Evolutionary conservation across 1,139 yeast species (phyloP).

Genomic region (Suhomyces maxii): DNA sequence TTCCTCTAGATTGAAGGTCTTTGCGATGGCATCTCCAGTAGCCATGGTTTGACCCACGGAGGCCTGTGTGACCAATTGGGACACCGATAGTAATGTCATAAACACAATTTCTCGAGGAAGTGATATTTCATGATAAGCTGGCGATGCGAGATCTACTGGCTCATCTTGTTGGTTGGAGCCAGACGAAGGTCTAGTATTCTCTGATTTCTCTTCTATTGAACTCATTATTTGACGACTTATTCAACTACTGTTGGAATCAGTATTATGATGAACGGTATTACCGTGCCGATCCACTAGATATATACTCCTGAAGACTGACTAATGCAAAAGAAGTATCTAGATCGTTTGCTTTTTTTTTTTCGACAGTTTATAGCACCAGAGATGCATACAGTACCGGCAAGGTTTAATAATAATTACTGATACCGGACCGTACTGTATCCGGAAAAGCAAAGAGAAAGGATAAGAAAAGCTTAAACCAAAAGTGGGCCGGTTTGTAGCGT

Average conservation of each 20-base stretch:
- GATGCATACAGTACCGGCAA: too few species aligned
- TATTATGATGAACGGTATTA: too few species aligned
- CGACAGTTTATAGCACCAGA: too few species aligned
- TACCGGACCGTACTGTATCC: too few species aligned
- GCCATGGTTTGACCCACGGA: conserved; percentile 48
- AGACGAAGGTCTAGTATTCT: not conserved
- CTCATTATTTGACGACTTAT: not conserved
- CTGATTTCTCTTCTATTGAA: not conserved
- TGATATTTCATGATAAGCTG: conserved; percentile 18
- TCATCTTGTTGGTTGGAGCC: not conserved
- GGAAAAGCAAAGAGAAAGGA: too few species aligned
- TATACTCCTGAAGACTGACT: too few species aligned
- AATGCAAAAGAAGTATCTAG: too few species aligned
- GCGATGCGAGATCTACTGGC: not conserved
- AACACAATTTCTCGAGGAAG: conserved; percentile 21
- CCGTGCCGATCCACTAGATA: too few species aligned
- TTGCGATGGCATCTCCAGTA: conserved; percentile 36
- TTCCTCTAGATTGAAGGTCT: conserved; percentile 33
- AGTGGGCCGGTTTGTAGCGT: too few species aligned
- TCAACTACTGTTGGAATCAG: not conserved
- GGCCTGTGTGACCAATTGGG: conserved; percentile 54
- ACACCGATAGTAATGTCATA: conserved; percentile 31
- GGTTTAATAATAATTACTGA: too few species aligned
- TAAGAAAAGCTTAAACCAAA: too few species aligned
- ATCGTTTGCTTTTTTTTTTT: too few species aligned